phyloP scores from a whole-genome alignment of 2,329 filamentous ascomycete species.

The Cladorrhinum sp. region DNA sequence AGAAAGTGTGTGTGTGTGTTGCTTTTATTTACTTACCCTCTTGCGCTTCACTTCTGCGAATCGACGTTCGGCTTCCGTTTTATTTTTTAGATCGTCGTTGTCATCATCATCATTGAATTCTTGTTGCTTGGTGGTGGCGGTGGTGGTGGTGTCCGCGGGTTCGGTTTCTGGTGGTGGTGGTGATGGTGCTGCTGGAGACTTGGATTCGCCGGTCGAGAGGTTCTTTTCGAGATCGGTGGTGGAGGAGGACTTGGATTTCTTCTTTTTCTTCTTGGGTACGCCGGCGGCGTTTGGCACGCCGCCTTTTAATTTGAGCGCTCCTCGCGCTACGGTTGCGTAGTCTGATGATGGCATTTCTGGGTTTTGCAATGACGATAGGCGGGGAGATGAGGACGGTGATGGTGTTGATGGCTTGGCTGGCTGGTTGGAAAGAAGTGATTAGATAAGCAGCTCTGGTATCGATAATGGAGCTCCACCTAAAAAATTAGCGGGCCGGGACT shows the following conservation, averaged over 20 bases:
- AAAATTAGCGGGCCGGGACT: not conserved
- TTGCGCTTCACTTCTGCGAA: slow-evolving; percentile 80
- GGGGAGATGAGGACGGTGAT: slow-evolving; percentile 6
- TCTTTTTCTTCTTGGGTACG: slow-evolving; percentile 59
- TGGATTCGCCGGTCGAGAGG: slow-evolving; percentile 44
- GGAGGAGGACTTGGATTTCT: slow-evolving; percentile 42
- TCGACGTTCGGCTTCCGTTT: slow-evolving; percentile 76
- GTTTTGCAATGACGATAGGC: not conserved
- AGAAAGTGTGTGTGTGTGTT: no score
- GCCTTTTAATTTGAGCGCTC: slow-evolving; percentile 84
- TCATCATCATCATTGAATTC: slow-evolving; percentile 23
- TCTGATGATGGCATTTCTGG: slow-evolving; percentile 64
- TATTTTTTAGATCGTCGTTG: slow-evolving; percentile 30
- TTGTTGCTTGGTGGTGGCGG: slow-evolving; percentile 21
- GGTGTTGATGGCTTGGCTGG: not conserved
- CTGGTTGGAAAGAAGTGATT: slow-evolving; percentile 5
- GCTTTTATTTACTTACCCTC: slow-evolving; percentile 55
- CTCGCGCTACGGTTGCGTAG: slow-evolving; percentile 63
- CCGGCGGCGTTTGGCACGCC: slow-evolving; percentile 29
- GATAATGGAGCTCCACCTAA: not conserved
- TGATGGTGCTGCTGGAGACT: slow-evolving; percentile 28
- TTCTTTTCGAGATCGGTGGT: slow-evolving; percentile 45
- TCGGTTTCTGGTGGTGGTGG: slow-evolving; percentile 40
- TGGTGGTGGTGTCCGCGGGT: slow-evolving; percentile 24
- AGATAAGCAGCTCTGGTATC: not conserved